Percentiles rank a stretch among this genome's conserved stretches.
Conservation (phyloP, 1,284 basidiomycete species). For the Ustilago bromivora region DNA sequence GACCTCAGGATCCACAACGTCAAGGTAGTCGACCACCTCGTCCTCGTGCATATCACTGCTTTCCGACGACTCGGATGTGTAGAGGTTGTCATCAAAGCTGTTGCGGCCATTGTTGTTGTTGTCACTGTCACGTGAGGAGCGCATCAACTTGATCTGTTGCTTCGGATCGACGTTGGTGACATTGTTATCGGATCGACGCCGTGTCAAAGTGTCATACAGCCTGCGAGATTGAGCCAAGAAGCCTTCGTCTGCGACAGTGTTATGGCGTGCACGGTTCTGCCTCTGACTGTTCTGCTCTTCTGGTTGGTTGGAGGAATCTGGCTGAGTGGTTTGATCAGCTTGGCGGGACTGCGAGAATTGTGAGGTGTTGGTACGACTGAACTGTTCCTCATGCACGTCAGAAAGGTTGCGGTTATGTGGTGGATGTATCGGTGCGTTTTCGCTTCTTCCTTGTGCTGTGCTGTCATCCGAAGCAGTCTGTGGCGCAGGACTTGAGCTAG, state of each 20-base stretch:
- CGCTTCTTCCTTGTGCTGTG: background rate
- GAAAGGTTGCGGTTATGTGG: constrained; percentile 33
- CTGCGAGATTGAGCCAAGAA: constrained; percentile 36
- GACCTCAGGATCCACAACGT: constrained; percentile 82
- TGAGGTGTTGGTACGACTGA: constrained; percentile 11
- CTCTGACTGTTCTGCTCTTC: background rate
- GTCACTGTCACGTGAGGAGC: background rate
- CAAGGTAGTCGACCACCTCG: constrained; percentile 71
- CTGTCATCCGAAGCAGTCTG: background rate
- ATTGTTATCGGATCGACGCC: constrained; percentile 24
- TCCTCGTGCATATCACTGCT: constrained; percentile 54
- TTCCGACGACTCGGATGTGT: constrained; percentile 6
- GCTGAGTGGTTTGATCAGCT: background rate
- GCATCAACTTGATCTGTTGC: constrained; percentile 13
- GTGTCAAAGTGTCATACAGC: constrained; percentile 28
- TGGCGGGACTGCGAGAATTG: background rate
- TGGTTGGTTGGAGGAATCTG: background rate
- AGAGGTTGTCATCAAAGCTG: constrained; percentile 8
- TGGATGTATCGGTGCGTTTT: constrained; percentile 7
- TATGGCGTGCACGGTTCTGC: constrained; percentile 17
- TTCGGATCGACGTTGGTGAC: constrained; percentile 4
- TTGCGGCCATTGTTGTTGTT: constrained; percentile 10
- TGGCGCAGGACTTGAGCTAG: constrained; percentile 4
- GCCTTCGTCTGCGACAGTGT: constrained; percentile 22
- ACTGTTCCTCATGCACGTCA: constrained; percentile 41